Conservation (phyloP, 148 eudicot genomes). For the Vaccinium myrtillus region DNA sequence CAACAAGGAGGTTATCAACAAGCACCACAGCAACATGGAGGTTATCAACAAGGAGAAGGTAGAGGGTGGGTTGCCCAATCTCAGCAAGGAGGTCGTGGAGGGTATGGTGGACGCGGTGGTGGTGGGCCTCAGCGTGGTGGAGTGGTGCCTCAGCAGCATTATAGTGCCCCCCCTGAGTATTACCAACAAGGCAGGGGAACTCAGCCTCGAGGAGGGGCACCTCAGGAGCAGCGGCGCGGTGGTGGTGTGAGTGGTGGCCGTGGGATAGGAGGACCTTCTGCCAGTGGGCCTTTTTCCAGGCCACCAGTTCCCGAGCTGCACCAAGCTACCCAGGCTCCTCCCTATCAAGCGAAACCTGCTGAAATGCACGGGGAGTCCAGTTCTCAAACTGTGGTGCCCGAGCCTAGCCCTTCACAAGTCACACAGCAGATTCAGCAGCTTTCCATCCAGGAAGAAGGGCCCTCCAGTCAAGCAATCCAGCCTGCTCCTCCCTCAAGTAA, state of each 20-base stretch:
- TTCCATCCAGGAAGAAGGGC: constrained; percentile 42
- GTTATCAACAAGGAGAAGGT: constrained; percentile 52
- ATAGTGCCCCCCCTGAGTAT: constrained; percentile 56
- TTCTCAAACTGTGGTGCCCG: constrained; percentile 39
- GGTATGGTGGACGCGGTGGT: constrained; percentile 43
- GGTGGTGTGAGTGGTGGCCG: constrained; percentile 45
- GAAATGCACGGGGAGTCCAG: constrained; percentile 43
- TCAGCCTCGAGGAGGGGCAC: constrained; percentile 61
- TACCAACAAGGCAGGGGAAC: constrained; percentile 50
- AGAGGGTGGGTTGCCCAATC: constrained; percentile 48
- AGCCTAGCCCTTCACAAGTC: constrained; percentile 37
- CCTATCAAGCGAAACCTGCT: constrained; percentile 48
- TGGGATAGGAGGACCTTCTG: constrained; percentile 49
- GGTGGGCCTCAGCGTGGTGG: constrained; percentile 55
- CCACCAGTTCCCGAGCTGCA: constrained; percentile 92
- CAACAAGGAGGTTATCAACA: constrained; percentile 31
- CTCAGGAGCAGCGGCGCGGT: constrained; percentile 55
- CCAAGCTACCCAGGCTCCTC: constrained; percentile 87
- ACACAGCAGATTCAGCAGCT: constrained; percentile 51
- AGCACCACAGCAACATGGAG: constrained; percentile 37
- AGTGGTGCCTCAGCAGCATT: constrained; percentile 50
- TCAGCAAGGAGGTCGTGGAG: constrained; percentile 50
- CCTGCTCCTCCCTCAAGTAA: constrained; percentile 78
- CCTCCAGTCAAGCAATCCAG: constrained; percentile 52
- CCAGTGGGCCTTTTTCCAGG: constrained; percentile 56